Evolutionary conservation across 257 asterid species (phyloP).

Genomic region (Jaltomata sinuosa): DNA sequence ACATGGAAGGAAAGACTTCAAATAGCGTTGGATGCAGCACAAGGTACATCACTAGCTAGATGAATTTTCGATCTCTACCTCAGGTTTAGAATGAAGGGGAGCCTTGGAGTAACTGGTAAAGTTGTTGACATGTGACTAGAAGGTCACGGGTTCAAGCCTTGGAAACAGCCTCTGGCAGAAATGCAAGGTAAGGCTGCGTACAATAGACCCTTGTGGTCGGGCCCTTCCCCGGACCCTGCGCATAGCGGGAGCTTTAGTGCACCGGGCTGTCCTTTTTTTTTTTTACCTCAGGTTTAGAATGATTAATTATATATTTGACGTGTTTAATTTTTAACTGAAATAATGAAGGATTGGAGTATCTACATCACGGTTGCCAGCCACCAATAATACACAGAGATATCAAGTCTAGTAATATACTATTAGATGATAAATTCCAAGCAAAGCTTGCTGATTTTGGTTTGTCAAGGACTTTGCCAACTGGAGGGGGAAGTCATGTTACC

Average conservation of each 20-base stretch:
- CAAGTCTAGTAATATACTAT: conserved; percentile 23
- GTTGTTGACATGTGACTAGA: too few species aligned
- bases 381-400: conserved; percentile 37
- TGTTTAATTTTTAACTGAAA: neutral
- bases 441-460: conserved; percentile 40
- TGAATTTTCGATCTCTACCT: neutral
- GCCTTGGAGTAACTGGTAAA: too few species aligned
- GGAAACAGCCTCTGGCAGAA: too few species aligned
- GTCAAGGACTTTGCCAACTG: conserved; percentile 19
- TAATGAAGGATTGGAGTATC: conserved; percentile 30
- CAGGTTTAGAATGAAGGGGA: neutral
- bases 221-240: too few species aligned
- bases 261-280: too few species aligned
- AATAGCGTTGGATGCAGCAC: conserved; percentile 21
- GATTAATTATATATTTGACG: neutral
- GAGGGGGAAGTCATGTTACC: conserved; percentile 10
- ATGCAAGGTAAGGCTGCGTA: too few species aligned
- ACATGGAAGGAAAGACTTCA: conserved; percentile 32
- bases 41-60: neutral
- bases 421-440: conserved; percentile 22
- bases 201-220: too few species aligned
- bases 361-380: conserved; percentile 35
- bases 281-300: neutral
- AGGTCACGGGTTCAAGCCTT: too few species aligned
- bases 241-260: too few species aligned